phyloP scores from a whole-genome alignment of 2,329 filamentous ascomycete genomes.

The Fusarium sp. region DNA sequence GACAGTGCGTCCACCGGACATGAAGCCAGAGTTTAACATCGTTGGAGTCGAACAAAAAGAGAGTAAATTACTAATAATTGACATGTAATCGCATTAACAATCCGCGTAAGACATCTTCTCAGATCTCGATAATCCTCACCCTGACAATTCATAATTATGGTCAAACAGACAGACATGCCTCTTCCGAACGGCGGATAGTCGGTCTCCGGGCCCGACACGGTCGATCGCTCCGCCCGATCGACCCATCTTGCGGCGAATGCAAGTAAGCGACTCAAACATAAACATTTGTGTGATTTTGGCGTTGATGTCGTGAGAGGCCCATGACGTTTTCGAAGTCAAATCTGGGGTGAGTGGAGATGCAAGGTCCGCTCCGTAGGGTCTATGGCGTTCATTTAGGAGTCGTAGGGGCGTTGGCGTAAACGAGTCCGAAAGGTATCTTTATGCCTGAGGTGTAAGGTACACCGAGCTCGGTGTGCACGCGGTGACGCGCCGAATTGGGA shows the following conservation, averaged over 20 bases:
- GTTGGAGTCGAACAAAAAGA: too few species aligned
- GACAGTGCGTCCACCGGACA: not conserved
- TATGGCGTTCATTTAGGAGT: slow-evolving; percentile 13
- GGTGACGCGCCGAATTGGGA: slow-evolving; percentile 27
- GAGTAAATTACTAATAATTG: too few species aligned
- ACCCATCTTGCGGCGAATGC: not conserved
- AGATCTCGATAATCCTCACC: slow-evolving; percentile 1
- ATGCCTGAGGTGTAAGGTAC: slow-evolving; percentile 18
- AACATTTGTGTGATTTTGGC: slow-evolving; percentile 47
- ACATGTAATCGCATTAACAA: slow-evolving; percentile 1
- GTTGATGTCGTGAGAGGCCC: slow-evolving; percentile 36
- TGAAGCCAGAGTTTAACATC: not conserved
- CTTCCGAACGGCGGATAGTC: slow-evolving; percentile 26
- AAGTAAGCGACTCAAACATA: slow-evolving; percentile 13
- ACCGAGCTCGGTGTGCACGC: slow-evolving; percentile 15
- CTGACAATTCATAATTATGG: not conserved
- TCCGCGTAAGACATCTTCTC: not conserved
- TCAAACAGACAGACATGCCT: not conserved
- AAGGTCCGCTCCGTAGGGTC: slow-evolving; percentile 22
- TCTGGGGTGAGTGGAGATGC: slow-evolving; percentile 38
- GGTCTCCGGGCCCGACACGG: slow-evolving; percentile 24
- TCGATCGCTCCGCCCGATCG: slow-evolving; percentile 35
- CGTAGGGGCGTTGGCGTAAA: slow-evolving; percentile 30
- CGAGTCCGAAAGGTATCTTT: not conserved
- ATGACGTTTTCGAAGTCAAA: slow-evolving; percentile 35